Base-by-base conservation (phyloP, 345 rosid genomes). In the Salix dunnii region DNA sequence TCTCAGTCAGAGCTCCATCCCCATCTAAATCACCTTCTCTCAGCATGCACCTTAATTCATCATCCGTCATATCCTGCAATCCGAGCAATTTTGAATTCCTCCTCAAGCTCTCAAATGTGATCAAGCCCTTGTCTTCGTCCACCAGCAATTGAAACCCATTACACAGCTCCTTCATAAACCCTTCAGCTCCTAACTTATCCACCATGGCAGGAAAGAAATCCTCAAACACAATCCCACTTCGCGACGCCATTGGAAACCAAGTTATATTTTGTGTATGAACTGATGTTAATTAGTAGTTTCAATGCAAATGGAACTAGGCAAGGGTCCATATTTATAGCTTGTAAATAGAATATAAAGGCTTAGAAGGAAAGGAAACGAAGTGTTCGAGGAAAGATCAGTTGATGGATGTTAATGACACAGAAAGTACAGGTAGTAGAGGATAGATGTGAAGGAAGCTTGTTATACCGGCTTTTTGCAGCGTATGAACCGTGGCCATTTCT, bases 191-290 rank as follows among this genome's bases (percentile, higher is more conserved):
- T 2, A 90, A 28, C 69, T 74, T 83, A 76, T 85, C 89, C 64
- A 87, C 83, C 93, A 90, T 90, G 21, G 88, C 80, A 7, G 91
- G 90, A 75, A 90, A 90, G 42, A 70, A 83, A 72, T 88, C 91
- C 51, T 90, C 91, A 28, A 90, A 90, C 43, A 79, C 84, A 30
- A 85, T 68, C n/a, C 76, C 80, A 18, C 70, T 82, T 74, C 58
- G 7, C 1, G 78, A 71, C 6, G 60, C 86, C 90, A 84, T 86
- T 35, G 3, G 67, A 16, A 6, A 43, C 12, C 27, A 16, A 3
- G 6, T 3, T 33, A 14, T 21, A 33, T 8, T 21, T 20, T 10
- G 33, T 11, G 31, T 31, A 21, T 43, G 9, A 16, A 33, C 49
- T 14, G 23, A 14, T 40, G 4, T 7, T 33, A 28, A 10, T 0